A percentile compares a stretch with the other conserved stretches of the same genome.
Evolutionary conservation across 192 early-diverging fungal species (phyloP).

Genomic region (Backusella macrospora): DNA sequence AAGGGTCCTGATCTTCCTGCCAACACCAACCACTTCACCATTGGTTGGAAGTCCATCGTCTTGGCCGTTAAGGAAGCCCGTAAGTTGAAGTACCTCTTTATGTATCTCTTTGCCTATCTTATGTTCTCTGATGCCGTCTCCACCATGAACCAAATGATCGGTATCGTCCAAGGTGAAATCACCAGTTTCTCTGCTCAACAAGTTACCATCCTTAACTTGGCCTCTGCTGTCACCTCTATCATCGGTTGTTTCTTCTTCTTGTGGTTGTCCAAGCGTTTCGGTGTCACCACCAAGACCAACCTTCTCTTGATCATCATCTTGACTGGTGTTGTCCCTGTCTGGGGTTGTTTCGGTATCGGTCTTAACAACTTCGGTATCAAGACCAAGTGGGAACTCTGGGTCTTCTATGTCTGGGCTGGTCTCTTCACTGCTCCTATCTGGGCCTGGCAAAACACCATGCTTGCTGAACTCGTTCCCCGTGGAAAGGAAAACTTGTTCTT

Average conservation of each 20-base stretch:
- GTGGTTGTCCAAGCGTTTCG: conserved; percentile 52
- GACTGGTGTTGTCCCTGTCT: conserved; percentile 62
- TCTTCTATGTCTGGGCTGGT: conserved; percentile 61
- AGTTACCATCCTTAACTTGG: conserved; percentile 61
- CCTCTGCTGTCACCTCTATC: conserved; percentile 55
- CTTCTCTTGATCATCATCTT: conserved; percentile 53
- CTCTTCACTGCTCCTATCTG: conserved; percentile 63
- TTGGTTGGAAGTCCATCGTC: conserved; percentile 44
- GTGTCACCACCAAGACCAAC: conserved; percentile 53
- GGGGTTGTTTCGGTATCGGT: conserved; percentile 65
- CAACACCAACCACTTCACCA: conserved; percentile 29
- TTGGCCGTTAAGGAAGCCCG: conserved; percentile 42
- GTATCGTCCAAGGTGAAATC: conserved; percentile 65
- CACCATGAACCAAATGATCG: conserved; percentile 55
- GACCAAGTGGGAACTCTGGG: conserved; percentile 59
- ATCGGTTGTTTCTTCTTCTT: conserved; percentile 61
- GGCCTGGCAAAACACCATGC: conserved; percentile 62
- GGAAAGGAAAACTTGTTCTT: conserved; percentile 75
- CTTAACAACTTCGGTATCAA: conserved; percentile 54
- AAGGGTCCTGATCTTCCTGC: conserved; percentile 32
- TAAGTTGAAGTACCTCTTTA: conserved; percentile 57
- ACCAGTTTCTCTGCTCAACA: conserved; percentile 49
- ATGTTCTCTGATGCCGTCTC: conserved; percentile 68
- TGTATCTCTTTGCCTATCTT: conserved; percentile 73
- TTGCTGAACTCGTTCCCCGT: conserved; percentile 64